Percentiles rank a stretch among this genome's conserved stretches.
Conservation (phyloP, 345 rosid species). For the Citrus trifoliata region DNA sequence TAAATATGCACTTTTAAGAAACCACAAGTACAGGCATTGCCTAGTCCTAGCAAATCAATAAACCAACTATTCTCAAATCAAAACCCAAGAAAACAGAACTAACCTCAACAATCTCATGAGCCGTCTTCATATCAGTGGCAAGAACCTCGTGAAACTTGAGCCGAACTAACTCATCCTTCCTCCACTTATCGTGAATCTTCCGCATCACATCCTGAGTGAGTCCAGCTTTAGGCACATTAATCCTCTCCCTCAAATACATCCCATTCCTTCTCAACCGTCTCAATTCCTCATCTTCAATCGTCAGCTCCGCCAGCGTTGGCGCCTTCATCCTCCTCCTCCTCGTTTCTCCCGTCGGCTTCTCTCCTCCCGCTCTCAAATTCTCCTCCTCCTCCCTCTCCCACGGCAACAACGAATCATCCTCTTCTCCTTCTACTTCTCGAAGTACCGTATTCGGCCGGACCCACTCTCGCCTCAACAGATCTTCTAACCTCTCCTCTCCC, state of each 20-base stretch:
- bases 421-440: conserved; percentile 38
- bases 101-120: conserved; percentile 94
- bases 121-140: conserved; percentile 91
- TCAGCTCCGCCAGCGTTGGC: conserved; percentile 87
- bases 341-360: conserved; percentile 23
- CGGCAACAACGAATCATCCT: conserved; percentile 38
- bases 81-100: conserved; percentile 9
- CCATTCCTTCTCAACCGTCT: conserved; percentile 76
- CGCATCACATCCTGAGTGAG: conserved; percentile 73
- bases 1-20: background rate
- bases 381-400: conserved; percentile 60
- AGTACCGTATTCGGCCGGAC: conserved; percentile 72
- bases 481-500: conserved; percentile 83
- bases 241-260: conserved; percentile 77
- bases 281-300: conserved; percentile 83
- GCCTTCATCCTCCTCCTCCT: conserved; percentile 53
- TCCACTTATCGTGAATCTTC: conserved; percentile 92
- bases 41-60: background rate
- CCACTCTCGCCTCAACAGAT: conserved; percentile 84
- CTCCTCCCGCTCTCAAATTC: conserved; percentile 18
- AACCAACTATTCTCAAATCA: background rate
- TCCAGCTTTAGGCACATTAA: conserved; percentile 88
- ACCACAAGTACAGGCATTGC: background rate
- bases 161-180: conserved; percentile 89
- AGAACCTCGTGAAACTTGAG: conserved; percentile 94